These are phyloP conservation scores for Microdochium paspali DNA, from an alignment of 2,329 filamentous ascomycete genomes.

Conservation along the genomic window DNA sequence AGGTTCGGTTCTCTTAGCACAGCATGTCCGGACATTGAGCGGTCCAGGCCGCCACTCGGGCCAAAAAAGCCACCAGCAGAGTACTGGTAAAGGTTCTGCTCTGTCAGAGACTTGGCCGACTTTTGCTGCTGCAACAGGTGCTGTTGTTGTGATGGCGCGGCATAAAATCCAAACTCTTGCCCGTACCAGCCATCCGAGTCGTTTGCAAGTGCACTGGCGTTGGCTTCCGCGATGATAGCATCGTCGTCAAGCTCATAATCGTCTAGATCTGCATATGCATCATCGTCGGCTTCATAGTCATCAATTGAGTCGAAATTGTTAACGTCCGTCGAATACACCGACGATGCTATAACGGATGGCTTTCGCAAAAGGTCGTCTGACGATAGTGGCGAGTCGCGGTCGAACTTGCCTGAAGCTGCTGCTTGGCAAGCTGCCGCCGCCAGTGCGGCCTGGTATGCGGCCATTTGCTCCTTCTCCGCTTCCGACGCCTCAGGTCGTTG, in stretches of 20 bases:
- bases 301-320: constrained; percentile 12
- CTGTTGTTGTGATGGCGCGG: constrained; percentile 37
- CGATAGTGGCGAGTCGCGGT: constrained; percentile 38
- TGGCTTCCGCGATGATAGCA: constrained; percentile 87
- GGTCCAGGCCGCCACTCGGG: constrained; percentile 53
- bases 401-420: constrained; percentile 66
- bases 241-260: constrained; percentile 72
- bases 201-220: constrained; percentile 84
- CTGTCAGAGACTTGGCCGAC: constrained; percentile 14
- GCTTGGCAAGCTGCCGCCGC: constrained; percentile 74
- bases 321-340: constrained; percentile 11
- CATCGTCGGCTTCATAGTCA: constrained; percentile 51
- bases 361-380: constrained; percentile 24
- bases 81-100: constrained; percentile 43
- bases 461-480: constrained; percentile 23
- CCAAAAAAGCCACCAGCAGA: constrained; percentile 86
- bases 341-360: constrained; percentile 21
- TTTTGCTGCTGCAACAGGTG: constrained; percentile 14
- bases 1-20: constrained; percentile 80
- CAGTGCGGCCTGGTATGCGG: constrained; percentile 74
- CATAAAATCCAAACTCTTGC: constrained; percentile 94
- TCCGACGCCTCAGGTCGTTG: constrained; percentile 6
- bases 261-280: constrained; percentile 31
- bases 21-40: constrained; percentile 63
- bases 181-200: constrained; percentile 94